phyloP scores from a whole-genome alignment of 2,329 filamentous ascomycete genomes.

The Fusarium floridanum region DNA sequence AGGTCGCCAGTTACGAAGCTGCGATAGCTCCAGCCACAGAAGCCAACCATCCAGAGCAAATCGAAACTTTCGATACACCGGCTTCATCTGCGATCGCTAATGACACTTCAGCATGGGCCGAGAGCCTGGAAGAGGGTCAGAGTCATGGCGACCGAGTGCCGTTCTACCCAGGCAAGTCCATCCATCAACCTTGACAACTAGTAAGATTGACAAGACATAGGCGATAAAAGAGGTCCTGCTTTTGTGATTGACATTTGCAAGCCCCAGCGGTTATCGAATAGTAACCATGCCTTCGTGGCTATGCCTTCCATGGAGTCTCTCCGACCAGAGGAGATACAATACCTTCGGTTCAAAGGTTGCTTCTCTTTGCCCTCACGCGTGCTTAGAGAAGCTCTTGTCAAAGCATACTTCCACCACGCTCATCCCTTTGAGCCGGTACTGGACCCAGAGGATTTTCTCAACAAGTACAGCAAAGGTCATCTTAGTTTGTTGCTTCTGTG shows the following conservation, averaged over 20 bases:
- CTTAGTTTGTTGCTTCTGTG: constrained; percentile 42
- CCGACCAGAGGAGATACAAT: constrained; percentile 19
- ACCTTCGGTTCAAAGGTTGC: constrained; percentile 28
- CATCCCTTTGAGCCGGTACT: constrained; percentile 44
- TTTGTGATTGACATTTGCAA: constrained; percentile 20
- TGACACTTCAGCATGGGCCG: not conserved
- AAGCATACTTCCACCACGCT: constrained; percentile 44
- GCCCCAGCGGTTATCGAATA: not conserved
- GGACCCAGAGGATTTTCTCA: constrained; percentile 37
- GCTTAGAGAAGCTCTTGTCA: constrained; percentile 30
- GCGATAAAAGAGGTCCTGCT: constrained; percentile 7
- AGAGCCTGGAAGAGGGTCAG: not conserved
- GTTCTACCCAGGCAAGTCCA: not conserved
- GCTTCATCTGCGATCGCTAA: not conserved
- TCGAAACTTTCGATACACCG: not conserved
- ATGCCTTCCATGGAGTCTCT: not conserved
- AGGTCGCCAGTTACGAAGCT: not conserved
- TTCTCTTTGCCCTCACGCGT: constrained; percentile 31
- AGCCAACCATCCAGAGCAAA: not conserved
- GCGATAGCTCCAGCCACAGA: not conserved
- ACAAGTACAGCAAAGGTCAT: constrained; percentile 19
- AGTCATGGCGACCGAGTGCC: not conserved
- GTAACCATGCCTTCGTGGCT: not conserved
- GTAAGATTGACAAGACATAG: not conserved
- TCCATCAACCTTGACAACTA: too few species aligned